A percentile compares a stretch with the other conserved stretches of the same genome.
Evolutionary conservation across 1,284 basidiomycete species (phyloP).

Genomic region (Rhodofomes roseus): DNA sequence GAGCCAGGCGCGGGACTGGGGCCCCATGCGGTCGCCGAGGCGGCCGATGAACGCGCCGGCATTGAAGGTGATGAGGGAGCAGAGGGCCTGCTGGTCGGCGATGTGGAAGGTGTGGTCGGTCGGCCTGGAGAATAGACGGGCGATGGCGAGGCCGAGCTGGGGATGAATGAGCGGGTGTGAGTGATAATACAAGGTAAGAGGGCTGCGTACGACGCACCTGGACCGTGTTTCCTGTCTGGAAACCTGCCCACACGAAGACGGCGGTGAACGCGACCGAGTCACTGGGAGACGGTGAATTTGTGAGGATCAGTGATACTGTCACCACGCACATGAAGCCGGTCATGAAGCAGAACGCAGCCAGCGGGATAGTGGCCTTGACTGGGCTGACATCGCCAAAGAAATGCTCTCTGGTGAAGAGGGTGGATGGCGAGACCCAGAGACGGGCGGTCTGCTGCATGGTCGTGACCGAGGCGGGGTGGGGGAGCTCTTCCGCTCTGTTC

Average conservation of each 20-base stretch:
- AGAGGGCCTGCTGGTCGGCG: constrained; percentile 79
- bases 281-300: constrained; percentile 30
- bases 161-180: neutral
- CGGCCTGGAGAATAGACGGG: constrained; percentile 60
- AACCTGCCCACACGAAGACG: constrained; percentile 83
- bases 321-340: constrained; percentile 73
- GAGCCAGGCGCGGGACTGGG: constrained; percentile 75
- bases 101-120: constrained; percentile 61
- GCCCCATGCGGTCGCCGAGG: constrained; percentile 66
- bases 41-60: constrained; percentile 71
- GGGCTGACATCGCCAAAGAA: constrained; percentile 59
- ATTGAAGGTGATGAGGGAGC: constrained; percentile 72
- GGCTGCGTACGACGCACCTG: constrained; percentile 38
- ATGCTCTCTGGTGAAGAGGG: constrained; percentile 25
- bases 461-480: constrained; percentile 15
- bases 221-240: constrained; percentile 76
- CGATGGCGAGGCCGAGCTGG: constrained; percentile 59
- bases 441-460: constrained; percentile 17
- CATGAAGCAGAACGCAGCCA: constrained; percentile 81
- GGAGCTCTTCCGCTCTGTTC: constrained; percentile 19
- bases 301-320: neutral
- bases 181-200: neutral
- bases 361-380: constrained; percentile 50
- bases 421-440: constrained; percentile 24
- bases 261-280: constrained; percentile 77